A percentile compares a stretch with the other conserved stretches of the same genome.
These are phyloP conservation scores for Barnettozyma vustinii DNA, from an alignment of 805 yeast species.

Conservation along the genomic window DNA sequence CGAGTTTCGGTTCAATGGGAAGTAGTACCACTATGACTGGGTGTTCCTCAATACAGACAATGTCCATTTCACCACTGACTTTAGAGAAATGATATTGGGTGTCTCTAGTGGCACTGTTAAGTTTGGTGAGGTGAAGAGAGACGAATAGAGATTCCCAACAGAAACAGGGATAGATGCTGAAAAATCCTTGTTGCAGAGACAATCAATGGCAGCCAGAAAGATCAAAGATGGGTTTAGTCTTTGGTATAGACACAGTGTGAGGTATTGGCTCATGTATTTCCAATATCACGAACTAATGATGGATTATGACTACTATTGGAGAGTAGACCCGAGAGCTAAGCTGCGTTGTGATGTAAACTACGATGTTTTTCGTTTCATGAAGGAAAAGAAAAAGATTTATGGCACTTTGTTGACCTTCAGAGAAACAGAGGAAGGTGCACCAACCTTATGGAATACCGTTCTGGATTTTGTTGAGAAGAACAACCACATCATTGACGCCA, in stretches of 20 bases:
- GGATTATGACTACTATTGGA: constrained; percentile 84
- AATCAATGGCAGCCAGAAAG: constrained; percentile 44
- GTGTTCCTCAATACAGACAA: constrained; percentile 70
- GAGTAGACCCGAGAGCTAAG: constrained; percentile 80
- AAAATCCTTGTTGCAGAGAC: constrained; percentile 60
- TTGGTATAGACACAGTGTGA: constrained; percentile 86
- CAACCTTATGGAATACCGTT: constrained; percentile 43
- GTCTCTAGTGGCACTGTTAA: constrained; percentile 62
- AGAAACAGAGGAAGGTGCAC: constrained; percentile 46
- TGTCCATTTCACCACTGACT: constrained; percentile 64
- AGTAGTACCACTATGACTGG: constrained; percentile 86
- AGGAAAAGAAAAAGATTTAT: constrained; percentile 55
- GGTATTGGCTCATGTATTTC: constrained; percentile 69
- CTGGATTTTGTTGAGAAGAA: constrained; percentile 28
- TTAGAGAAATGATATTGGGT: constrained; percentile 46
- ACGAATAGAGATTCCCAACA: constrained; percentile 84
- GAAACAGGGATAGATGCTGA: constrained; percentile 57
- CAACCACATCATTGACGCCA: not conserved
- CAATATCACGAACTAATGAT: constrained; percentile 62
- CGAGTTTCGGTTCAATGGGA: constrained; percentile 33
- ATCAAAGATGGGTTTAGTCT: constrained; percentile 66
- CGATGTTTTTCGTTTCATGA: constrained; percentile 53
- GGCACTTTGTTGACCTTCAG: constrained; percentile 72
- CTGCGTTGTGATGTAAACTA: constrained; percentile 65
- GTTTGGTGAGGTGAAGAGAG: constrained; percentile 67